phyloP scores from a whole-genome alignment of 2,329 filamentous ascomycete genomes.

The Fonsecaea monophora region DNA sequence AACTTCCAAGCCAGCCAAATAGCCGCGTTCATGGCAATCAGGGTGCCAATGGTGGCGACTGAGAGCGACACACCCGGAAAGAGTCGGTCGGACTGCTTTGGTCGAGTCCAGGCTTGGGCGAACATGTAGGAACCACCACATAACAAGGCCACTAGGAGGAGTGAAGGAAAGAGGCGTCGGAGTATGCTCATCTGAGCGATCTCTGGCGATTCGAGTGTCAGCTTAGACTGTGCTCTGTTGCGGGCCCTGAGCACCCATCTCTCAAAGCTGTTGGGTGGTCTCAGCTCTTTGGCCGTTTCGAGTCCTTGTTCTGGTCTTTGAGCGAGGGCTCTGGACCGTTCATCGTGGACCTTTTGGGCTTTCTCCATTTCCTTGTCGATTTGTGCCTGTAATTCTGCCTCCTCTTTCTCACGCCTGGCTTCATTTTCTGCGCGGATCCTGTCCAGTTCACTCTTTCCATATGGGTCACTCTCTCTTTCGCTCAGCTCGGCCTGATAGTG shows the following conservation, averaged over 20 bases:
- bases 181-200: slow-evolving; percentile 36
- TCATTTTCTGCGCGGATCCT: slow-evolving; percentile 51
- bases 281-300: slow-evolving; percentile 34
- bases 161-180: slow-evolving; percentile 55
- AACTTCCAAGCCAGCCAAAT: slow-evolving; percentile 61
- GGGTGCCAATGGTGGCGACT: slow-evolving; percentile 57
- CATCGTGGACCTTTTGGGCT: slow-evolving; percentile 45
- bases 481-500: slow-evolving; percentile 51
- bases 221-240: slow-evolving; percentile 34
- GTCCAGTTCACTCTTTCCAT: slow-evolving; percentile 52
- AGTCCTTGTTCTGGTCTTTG: slow-evolving; percentile 38
- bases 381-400: slow-evolving; percentile 57
- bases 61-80: slow-evolving; percentile 59
- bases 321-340: slow-evolving; percentile 42
- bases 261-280: slow-evolving; percentile 40
- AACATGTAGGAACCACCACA: slow-evolving; percentile 53
- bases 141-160: slow-evolving; percentile 49
- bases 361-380: slow-evolving; percentile 62
- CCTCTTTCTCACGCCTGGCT: slow-evolving; percentile 49
- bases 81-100: slow-evolving; percentile 55
- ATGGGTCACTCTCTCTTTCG: slow-evolving; percentile 49
- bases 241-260: slow-evolving; percentile 38
- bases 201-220: slow-evolving; percentile 38
- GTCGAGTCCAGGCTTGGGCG: slow-evolving; percentile 57
- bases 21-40: slow-evolving; percentile 59